These are phyloP conservation scores for Boletus patriciae DNA, from an alignment of 768 basidiomycete species.

Conservation along the genomic window DNA sequence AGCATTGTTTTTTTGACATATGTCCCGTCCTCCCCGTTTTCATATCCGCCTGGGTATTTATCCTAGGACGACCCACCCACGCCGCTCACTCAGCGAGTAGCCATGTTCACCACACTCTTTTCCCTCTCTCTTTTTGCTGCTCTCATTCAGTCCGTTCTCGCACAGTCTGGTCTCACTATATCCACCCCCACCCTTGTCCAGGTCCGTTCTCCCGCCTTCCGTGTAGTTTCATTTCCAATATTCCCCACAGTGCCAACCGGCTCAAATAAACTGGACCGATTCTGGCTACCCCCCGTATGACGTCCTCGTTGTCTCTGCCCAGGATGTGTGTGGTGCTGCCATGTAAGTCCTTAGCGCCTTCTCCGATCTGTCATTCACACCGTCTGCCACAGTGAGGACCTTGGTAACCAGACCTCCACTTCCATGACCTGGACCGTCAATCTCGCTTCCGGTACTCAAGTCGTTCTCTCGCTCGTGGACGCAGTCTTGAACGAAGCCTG, in stretches of 20 bases:
- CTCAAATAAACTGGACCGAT: constrained; percentile 52
- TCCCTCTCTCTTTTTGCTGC: constrained; percentile 64
- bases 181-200: constrained; percentile 52
- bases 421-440: constrained; percentile 40
- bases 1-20: not conserved
- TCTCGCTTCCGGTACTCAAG: constrained; percentile 47
- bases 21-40: not conserved
- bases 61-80: not conserved
- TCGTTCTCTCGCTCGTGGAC: constrained; percentile 58
- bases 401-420: constrained; percentile 53
- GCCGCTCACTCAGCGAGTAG: constrained; percentile 15
- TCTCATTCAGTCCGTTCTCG: constrained; percentile 51
- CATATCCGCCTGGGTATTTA: constrained; percentile 22
- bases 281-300: constrained; percentile 51
- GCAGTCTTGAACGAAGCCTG: constrained; percentile 59
- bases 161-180: constrained; percentile 49
- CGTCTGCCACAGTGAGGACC: constrained; percentile 49
- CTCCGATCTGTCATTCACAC: constrained; percentile 5
- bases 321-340: constrained; percentile 57
- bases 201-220: constrained; percentile 37
- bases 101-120: constrained; percentile 83
- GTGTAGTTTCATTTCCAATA: not conserved
- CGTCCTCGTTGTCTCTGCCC: constrained; percentile 51
- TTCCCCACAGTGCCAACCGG: constrained; percentile 49
- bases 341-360: constrained; percentile 45